A percentile compares a stretch with the other conserved stretches of the same genome.
Evolutionary conservation across 805 yeast genomes (phyloP).

Genomic region (Lipomyces oligophaga): DNA sequence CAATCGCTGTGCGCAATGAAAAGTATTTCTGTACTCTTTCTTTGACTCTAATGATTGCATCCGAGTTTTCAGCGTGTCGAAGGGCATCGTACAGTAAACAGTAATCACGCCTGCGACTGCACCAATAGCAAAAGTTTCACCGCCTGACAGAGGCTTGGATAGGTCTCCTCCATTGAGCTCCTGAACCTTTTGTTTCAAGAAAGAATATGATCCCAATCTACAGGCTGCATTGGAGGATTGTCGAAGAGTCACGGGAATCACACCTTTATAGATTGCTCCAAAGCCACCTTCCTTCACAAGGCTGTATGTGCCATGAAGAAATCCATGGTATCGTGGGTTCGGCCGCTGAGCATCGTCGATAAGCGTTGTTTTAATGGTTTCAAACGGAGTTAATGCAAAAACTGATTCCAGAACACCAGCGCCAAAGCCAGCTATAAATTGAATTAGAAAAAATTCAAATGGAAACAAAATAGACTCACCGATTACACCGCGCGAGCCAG

Average conservation of each 20-base stretch:
- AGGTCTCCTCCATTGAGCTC: conserved; percentile 43
- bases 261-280: conserved; percentile 80
- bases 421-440: conserved; percentile 75
- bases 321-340: conserved; percentile 68
- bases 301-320: conserved; percentile 58
- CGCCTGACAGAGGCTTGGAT: conserved; percentile 68
- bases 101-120: conserved; percentile 86
- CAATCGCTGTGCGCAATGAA: conserved; percentile 76
- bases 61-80: conserved; percentile 92
- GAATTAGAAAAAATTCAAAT: neutral
- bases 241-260: conserved; percentile 87
- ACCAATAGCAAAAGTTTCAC: conserved; percentile 81
- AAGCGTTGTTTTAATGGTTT: conserved; percentile 90
- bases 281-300: conserved; percentile 75
- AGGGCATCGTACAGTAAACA: conserved; percentile 91
- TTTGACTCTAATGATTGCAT: conserved; percentile 90
- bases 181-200: conserved; percentile 52
- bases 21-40: conserved; percentile 64
- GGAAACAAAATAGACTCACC: conserved; percentile 7
- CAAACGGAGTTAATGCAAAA: conserved; percentile 94
- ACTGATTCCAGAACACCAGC: conserved; percentile 92
- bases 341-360: conserved; percentile 84
- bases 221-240: conserved; percentile 97
- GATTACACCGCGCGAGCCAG: conserved; percentile 85
- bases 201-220: conserved; percentile 86